phyloP scores from a whole-genome alignment of 345 rosid species.

The Trapa bicornis region DNA sequence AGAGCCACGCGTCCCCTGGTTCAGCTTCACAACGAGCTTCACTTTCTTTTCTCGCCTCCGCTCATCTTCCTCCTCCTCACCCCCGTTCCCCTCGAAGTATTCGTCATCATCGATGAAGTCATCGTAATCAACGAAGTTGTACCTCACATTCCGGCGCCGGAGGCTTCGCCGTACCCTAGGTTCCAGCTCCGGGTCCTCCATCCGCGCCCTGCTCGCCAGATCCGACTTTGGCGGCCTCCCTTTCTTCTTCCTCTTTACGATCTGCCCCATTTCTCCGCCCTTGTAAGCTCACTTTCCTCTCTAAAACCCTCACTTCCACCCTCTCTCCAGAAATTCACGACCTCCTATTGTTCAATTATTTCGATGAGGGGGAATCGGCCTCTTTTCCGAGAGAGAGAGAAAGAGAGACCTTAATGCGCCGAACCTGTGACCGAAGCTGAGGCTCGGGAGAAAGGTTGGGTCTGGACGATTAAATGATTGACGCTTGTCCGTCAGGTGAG shows the following conservation, averaged over 20 bases:
- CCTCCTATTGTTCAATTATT: neutral
- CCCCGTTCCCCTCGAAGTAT: constrained; percentile 19
- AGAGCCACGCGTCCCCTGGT: constrained; percentile 28
- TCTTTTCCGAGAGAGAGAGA: constrained; percentile 10
- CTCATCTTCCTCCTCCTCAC: constrained; percentile 36
- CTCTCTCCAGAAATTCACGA: constrained; percentile 8
- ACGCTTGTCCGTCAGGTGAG: neutral
- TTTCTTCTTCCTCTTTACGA: constrained; percentile 86
- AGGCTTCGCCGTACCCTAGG: constrained; percentile 30
- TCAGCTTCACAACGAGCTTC: constrained; percentile 60
- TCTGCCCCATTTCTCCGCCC: constrained; percentile 59
- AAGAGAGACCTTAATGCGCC: constrained; percentile 13
- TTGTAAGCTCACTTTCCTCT: constrained; percentile 23
- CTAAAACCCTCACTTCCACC: constrained; percentile 26
- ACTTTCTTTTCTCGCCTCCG: constrained; percentile 66
- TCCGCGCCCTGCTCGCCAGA: constrained; percentile 41
- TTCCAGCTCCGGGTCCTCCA: constrained; percentile 11
- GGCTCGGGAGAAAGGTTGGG: constrained; percentile 19
- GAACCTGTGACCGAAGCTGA: constrained; percentile 32
- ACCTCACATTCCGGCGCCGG: constrained; percentile 72
- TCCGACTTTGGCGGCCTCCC: constrained; percentile 94
- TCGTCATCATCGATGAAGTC: constrained; percentile 46
- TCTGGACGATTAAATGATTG: constrained; percentile 23
- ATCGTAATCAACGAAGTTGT: constrained; percentile 61
- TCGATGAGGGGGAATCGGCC: constrained; percentile 13